These are phyloP conservation scores for Basidiobolus meristosporus DNA, from an alignment of 371 early-diverging fungal species.

Conservation along the genomic window DNA sequence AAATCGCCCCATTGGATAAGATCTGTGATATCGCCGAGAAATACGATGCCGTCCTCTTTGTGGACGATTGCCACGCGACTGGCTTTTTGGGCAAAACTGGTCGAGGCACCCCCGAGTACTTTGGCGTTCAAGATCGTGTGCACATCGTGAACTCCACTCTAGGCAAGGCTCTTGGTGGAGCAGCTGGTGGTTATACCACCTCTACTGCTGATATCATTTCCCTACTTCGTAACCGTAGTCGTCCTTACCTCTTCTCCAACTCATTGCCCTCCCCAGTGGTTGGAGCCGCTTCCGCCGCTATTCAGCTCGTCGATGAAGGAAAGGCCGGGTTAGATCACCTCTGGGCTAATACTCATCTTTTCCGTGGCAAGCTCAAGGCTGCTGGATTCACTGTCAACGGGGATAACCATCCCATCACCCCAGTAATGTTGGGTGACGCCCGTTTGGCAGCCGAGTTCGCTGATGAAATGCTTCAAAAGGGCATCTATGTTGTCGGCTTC, in stretches of 20 bases:
- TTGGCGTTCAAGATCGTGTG: conserved; percentile 25
- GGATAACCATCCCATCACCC: conserved; percentile 34
- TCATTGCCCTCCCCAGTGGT: conserved; percentile 36
- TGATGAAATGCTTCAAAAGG: conserved; percentile 24
- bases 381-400: conserved; percentile 37
- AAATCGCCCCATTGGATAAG: conserved; percentile 26
- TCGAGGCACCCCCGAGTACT: conserved; percentile 32
- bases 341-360: conserved; percentile 24
- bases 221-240: conserved; percentile 26
- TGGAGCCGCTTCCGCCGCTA: conserved; percentile 30
- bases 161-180: conserved; percentile 44
- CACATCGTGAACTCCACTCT: conserved; percentile 41
- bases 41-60: conserved; percentile 33
- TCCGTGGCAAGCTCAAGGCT: conserved; percentile 19
- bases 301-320: conserved; percentile 21
- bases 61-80: conserved; percentile 43
- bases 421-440: conserved; percentile 42
- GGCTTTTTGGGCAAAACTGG: conserved; percentile 33
- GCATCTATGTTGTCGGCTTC: conserved; percentile 39
- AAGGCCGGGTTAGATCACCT: conserved; percentile 18
- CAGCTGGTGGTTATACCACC: conserved; percentile 39
- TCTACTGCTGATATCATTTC: conserved; percentile 21
- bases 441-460: conserved; percentile 28
- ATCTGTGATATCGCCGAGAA: conserved; percentile 39
- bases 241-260: conserved; percentile 44